Conservation (phyloP, 192 early-diverging fungal genomes). For the Backusella parvicylindrica region DNA sequence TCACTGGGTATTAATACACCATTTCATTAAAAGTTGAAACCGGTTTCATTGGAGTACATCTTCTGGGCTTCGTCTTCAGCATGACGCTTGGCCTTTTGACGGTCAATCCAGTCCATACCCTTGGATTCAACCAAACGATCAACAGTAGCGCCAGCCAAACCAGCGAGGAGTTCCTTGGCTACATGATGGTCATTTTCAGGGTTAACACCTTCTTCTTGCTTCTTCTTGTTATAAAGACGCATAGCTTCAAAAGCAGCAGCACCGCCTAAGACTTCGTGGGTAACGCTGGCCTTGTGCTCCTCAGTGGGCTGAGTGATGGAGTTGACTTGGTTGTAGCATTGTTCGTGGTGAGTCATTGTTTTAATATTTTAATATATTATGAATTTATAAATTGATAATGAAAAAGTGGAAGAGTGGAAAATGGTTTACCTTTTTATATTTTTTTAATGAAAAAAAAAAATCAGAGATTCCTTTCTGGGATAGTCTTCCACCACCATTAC, state of each 20-base stretch:
- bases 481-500: not conserved
- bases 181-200: constrained; percentile 19
- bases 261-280: constrained; percentile 40
- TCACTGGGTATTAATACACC: not conserved
- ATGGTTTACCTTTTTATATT: not conserved
- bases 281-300: constrained; percentile 18
- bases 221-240: constrained; percentile 32
- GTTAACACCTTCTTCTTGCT: not conserved
- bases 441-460: not conserved
- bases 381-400: not conserved
- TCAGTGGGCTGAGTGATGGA: constrained; percentile 13
- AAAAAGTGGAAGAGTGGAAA: not conserved
- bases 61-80: constrained; percentile 32
- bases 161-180: constrained; percentile 45
- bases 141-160: constrained; percentile 41
- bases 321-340: constrained; percentile 22
- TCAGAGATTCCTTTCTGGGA: not conserved
- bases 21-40: not conserved
- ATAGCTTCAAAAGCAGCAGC: constrained; percentile 55
- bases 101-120: constrained; percentile 41
- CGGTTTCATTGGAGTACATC: constrained; percentile 15
- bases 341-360: constrained; percentile 16
- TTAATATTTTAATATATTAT: not conserved
- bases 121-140: constrained; percentile 40
- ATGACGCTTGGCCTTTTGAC: constrained; percentile 32